Percentiles rank a stretch among this genome's conserved stretches.
These are phyloP conservation scores for Anastatica hierochuntica DNA, from an alignment of 345 rosid species.

Conservation along the genomic window DNA sequence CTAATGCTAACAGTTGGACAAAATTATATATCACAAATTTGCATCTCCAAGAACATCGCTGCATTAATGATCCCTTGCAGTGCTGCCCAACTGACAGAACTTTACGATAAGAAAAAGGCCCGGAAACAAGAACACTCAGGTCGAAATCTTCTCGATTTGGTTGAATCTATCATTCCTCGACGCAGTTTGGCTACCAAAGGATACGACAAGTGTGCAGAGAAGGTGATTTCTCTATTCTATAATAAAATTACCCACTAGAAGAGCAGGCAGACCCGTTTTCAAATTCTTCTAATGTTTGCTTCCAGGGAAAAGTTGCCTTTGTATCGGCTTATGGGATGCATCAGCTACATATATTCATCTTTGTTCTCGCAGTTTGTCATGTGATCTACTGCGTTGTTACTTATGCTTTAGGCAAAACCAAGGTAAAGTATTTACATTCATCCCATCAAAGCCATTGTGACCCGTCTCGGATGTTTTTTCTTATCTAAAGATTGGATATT, in stretches of 20 bases:
- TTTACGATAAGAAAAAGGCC: neutral
- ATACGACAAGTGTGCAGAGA: slow-evolving; percentile 37
- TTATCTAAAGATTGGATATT: neutral
- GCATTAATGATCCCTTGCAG: slow-evolving; percentile 71
- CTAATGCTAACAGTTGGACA: slow-evolving; percentile 60
- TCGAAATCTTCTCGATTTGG: slow-evolving; percentile 43
- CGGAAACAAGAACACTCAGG: slow-evolving; percentile 3
- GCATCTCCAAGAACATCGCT: slow-evolving; percentile 45
- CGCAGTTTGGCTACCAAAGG: slow-evolving; percentile 41
- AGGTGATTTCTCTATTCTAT: slow-evolving; percentile 29
- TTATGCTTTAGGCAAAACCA: neutral
- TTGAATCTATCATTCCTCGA: slow-evolving; percentile 29
- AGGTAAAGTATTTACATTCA: neutral
- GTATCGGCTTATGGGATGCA: too few species aligned
- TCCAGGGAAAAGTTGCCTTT: slow-evolving; percentile 34
- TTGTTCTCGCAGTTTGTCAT: neutral
- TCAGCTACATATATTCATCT: too few species aligned
- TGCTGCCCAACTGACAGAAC: neutral
- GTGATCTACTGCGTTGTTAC: neutral
- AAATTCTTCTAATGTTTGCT: neutral
- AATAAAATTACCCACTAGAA: too few species aligned
- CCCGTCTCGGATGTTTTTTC: too few species aligned
- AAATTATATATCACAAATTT: slow-evolving; percentile 38
- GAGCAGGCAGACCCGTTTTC: too few species aligned
- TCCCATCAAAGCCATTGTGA: neutral